Base-by-base conservation (phyloP, 345 rosid species). In the Heritiera littoralis region DNA sequence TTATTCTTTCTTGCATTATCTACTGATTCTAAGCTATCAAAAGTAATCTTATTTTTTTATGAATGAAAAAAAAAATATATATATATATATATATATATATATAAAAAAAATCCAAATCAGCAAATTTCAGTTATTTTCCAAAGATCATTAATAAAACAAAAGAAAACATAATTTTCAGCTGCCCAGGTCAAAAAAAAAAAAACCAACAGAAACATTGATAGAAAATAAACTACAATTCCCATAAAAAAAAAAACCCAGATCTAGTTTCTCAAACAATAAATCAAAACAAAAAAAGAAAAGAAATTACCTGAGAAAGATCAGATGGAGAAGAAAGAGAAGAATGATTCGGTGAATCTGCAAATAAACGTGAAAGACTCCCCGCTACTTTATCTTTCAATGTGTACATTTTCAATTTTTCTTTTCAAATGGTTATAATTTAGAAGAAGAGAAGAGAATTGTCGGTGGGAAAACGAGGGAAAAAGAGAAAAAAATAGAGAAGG, bases 351-450 rank as follows among this genome's bases (percentile, higher is more conserved):
- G 98, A 88, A 85, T 89, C 90, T 14, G 88, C 81, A 72, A 95
- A 88, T 72, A 92, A 85, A 82, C 93, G 88, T 18, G 97, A 91
- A 2, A 93, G 88, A 84, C 87, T 90, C 77, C 90, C 90, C 0
- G 97, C 83, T 14, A 93, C 91, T 61, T 91, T 95, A 38, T 90
- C 94, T 80, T 88, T 93, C 66, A 92, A 86, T 55, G 92, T 15
- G 71, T 86, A 73, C 99, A 95, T 93, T 45, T 20, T 59, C 63
- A 58, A 18, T 11, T 20, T 63, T 23, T 17, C 38, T 12, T 8
- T 23, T 23, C 28, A 23, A 23, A 23, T 23, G 79, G 60, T 66
- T 3, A 51, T 23, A 65, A 35, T 65, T 10, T 4, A 55, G 13
- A 45, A 28, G 12, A 30, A 54, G 38, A 43, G 15, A 60, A 78